phyloP scores from a whole-genome alignment of 768 basidiomycete genomes.

The Termitomyces sp. region DNA sequence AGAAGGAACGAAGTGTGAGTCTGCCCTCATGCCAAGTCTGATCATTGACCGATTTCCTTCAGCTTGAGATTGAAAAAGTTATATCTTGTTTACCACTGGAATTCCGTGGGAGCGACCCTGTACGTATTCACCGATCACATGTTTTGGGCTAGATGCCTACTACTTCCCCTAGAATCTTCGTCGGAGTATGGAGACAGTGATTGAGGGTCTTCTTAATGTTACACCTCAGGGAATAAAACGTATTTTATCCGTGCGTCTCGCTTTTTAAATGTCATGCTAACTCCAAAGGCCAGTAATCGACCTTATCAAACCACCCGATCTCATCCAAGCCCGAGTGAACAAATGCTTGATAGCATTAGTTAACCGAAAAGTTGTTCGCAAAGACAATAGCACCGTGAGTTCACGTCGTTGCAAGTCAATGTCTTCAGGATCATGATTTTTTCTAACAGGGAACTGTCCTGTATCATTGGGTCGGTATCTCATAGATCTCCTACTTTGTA shows the following conservation, averaged over 20 bases:
- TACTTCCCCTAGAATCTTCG: constrained; percentile 52
- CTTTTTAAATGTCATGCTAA: background rate
- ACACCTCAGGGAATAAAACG: constrained; percentile 57
- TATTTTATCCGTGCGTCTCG: constrained; percentile 24
- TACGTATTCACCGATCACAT: constrained; percentile 28
- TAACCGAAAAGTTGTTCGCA: constrained; percentile 77
- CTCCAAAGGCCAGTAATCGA: constrained; percentile 53
- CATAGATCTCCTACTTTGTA: constrained; percentile 17
- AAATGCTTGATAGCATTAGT: constrained; percentile 92
- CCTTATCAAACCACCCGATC: constrained; percentile 71
- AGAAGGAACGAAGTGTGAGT: constrained; percentile 72
- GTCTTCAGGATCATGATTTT: background rate
- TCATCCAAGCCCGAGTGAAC: constrained; percentile 88
- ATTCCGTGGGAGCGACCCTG: constrained; percentile 85
- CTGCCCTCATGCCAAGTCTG: background rate
- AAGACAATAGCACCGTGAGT: constrained; percentile 61
- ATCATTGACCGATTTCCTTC: background rate
- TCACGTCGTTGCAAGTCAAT: background rate
- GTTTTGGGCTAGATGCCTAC: background rate
- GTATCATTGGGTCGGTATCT: constrained; percentile 65
- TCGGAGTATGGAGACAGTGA: constrained; percentile 74
- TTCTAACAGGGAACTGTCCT: constrained; percentile 54
- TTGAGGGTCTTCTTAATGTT: constrained; percentile 69
- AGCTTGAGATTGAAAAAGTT: constrained; percentile 66
- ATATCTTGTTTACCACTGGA: constrained; percentile 80